These are phyloP conservation scores for Yamadazyma nakazawae DNA, from an alignment of 805 yeast genomes.

Conservation along the genomic window DNA sequence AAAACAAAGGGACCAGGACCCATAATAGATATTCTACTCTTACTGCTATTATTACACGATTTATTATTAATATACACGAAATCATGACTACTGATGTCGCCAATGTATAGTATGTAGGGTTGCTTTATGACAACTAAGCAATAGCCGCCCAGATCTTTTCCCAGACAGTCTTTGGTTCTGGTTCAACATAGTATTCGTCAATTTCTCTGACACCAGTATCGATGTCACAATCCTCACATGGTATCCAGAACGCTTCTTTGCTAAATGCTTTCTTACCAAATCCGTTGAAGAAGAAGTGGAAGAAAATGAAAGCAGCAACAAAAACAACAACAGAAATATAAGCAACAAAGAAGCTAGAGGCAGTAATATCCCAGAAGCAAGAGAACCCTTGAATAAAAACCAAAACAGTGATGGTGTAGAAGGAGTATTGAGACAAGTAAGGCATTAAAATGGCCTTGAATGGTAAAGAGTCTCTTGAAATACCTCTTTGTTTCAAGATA, in stretches of 20 bases:
- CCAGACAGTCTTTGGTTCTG: constrained; percentile 50
- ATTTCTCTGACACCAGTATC: constrained; percentile 64
- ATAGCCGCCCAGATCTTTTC: constrained; percentile 52
- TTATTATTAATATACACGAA: constrained; percentile 7
- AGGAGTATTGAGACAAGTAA: constrained; percentile 59
- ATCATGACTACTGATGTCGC: constrained; percentile 2
- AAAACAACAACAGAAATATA: constrained; percentile 68
- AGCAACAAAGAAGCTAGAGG: constrained; percentile 60
- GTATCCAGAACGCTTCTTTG: constrained; percentile 40
- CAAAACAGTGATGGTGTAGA: constrained; percentile 51
- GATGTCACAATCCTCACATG: constrained; percentile 62
- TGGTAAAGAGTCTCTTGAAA: constrained; percentile 66
- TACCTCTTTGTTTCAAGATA: constrained; percentile 58
- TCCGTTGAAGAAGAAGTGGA: constrained; percentile 52
- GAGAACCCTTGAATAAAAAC: constrained; percentile 71
- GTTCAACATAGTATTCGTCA: constrained; percentile 58
- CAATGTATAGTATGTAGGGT: neutral
- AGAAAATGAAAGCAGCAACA: constrained; percentile 50
- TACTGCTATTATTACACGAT: constrained; percentile 1
- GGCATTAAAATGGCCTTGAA: constrained; percentile 76
- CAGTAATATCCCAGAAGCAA: constrained; percentile 55
- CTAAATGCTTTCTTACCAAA: constrained; percentile 28
- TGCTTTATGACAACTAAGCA: constrained; percentile 12
- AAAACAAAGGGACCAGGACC: neutral
- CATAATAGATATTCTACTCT: too few species aligned